Base-by-base conservation (phyloP, 768 basidiomycete species). In the Leccinellum luteum region DNA sequence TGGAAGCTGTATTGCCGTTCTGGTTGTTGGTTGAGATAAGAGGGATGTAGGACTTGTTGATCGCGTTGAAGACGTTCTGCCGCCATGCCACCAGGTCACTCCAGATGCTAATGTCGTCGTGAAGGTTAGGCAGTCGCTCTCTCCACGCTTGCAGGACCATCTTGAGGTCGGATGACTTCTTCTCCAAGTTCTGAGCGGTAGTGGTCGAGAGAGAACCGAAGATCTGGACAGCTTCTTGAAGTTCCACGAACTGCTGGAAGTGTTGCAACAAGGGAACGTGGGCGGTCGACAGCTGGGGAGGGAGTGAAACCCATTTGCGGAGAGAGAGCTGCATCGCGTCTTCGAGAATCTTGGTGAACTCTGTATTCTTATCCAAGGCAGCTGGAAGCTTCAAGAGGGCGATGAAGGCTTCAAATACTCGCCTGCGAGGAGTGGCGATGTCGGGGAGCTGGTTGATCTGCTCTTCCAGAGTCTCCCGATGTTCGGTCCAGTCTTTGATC, bases 21-120 rank as follows among this genome's bases (percentile, higher is more conserved):
- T 84, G 84, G 58, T 79, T 81, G 34, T 77, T 78, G 7, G 76
- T 79, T 7, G 76, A 76, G 55, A 98, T 94, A 48, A 99, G 83
- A 10, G 97, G 97, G 48, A 98, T 86, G 62, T 98, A 98, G 2
- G 92, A 85, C 68, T 93, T 92, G 71, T 98, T 99, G 75, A 99
- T 97, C 15, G 94, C 90, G 62, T 89, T 84, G 78, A 99, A 99
- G 49, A 99, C 94, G 69, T 98, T 98, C 72, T 98, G 97, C 55
- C 97, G 79, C 97, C 97, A 99, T 15, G 95, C 94, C 4, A 99
- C 93, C n/a, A 99, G 81, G 73, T 99, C 97, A 60, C 91, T 94
- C 97, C 97, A 99, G 60, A 98, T 90, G 62, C 89, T 93, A 74
- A 99, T 98, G 69, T 99, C 97, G 69, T 99, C 97, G 71, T 92